Evolutionary conservation across 148 eudicot genomes (phyloP).

Genomic region (Rhododendron molle): DNA sequence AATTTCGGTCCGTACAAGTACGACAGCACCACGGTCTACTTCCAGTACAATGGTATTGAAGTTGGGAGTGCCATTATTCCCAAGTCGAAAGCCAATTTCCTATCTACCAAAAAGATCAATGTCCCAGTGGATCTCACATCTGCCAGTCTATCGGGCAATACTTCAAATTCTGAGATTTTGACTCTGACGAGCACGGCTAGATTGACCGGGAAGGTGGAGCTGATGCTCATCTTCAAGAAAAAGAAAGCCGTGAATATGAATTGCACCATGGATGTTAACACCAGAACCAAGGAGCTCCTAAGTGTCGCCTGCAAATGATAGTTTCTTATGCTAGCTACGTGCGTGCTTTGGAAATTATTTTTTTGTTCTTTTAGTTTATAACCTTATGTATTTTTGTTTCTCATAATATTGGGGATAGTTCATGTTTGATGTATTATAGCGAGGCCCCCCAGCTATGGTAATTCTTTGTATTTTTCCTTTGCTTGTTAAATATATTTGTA

Average conservation of each 20-base stretch:
- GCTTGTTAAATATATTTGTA: too few relatives aligned
- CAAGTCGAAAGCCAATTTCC: neutral
- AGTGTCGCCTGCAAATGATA: neutral
- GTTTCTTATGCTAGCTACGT: neutral
- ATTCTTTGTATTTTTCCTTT: neutral
- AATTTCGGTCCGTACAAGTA: constrained; percentile 7
- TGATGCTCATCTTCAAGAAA: constrained; percentile 13
- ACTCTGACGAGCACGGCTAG: neutral
- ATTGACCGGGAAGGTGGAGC: constrained; percentile 20
- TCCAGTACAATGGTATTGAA: neutral
- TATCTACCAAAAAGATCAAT: constrained; percentile 13
- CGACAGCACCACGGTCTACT: neutral
- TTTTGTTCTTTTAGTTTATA: neutral
- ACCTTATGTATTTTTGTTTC: neutral
- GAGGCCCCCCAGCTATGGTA: neutral
- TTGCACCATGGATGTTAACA: constrained; percentile 11
- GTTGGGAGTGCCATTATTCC: constrained; percentile 13
- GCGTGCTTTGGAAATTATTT: neutral
- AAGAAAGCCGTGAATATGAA: constrained; percentile 3
- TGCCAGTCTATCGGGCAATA: neutral
- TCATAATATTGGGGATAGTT: neutral
- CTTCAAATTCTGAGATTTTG: constrained; percentile 8
- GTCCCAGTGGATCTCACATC: constrained; percentile 4
- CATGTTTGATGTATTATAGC: neutral
- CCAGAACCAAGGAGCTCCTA: neutral